These are phyloP conservation scores for Xanthoconium purpureum DNA, from an alignment of 768 basidiomycete genomes.

Conservation along the genomic window DNA sequence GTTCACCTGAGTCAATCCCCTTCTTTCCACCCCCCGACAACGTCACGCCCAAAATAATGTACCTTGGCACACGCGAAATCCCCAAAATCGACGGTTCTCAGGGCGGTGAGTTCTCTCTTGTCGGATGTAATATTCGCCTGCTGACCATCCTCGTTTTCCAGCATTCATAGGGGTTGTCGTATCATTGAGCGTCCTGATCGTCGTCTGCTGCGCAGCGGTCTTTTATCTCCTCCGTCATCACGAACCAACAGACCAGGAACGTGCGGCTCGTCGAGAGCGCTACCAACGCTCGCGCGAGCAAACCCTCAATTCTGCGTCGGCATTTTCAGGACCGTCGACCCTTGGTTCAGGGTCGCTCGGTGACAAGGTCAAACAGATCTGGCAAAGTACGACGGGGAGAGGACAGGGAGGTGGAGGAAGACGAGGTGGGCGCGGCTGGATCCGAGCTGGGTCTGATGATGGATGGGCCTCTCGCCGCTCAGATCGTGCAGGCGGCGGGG, in stretches of 20 bases:
- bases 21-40: not conserved
- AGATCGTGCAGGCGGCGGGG: slow-evolving; percentile 4
- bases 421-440: slow-evolving; percentile 45
- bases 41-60: not conserved
- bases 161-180: slow-evolving; percentile 65
- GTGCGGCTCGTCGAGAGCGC: slow-evolving; percentile 33
- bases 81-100: slow-evolving; percentile 51
- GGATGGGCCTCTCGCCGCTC: slow-evolving; percentile 43
- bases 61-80: slow-evolving; percentile 27
- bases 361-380: slow-evolving; percentile 26
- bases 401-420: slow-evolving; percentile 18
- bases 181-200: slow-evolving; percentile 49
- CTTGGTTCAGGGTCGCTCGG: slow-evolving; percentile 22
- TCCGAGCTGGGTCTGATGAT: slow-evolving; percentile 46
- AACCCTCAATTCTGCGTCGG: slow-evolving; percentile 12
- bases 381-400: slow-evolving; percentile 17
- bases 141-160: not conserved
- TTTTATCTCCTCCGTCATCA: slow-evolving; percentile 55
- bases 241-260: slow-evolving; percentile 41
- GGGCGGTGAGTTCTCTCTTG: slow-evolving; percentile 38
- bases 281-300: slow-evolving; percentile 29
- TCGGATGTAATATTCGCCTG: no score
- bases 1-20: not conserved
- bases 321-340: slow-evolving; percentile 3
- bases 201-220: slow-evolving; percentile 50